Evolutionary conservation across 2,329 filamentous ascomycete genomes (phyloP).

Genomic region (Sordariomycetes sp.): DNA sequence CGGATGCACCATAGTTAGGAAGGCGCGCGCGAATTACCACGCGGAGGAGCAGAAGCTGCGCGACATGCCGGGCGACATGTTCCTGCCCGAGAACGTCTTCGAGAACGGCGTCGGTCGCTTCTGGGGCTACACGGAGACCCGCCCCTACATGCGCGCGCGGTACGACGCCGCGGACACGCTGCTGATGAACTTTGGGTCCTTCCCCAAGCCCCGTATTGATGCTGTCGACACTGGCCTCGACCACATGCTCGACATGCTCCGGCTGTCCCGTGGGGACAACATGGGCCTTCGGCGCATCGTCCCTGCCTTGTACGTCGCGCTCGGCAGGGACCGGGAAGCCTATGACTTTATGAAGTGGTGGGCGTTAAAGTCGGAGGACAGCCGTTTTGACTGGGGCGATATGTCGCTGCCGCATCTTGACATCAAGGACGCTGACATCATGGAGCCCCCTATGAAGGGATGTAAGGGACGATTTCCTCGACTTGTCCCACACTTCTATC

Average conservation of each 20-base stretch:
- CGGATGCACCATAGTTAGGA: too few species aligned
- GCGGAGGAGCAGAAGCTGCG: conserved; percentile 26
- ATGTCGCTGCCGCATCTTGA: conserved; percentile 17
- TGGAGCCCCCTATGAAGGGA: conserved; percentile 19
- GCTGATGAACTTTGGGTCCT: neutral
- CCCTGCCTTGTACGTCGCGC: conserved; percentile 30
- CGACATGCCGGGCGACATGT: conserved; percentile 13
- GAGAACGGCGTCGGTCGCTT: conserved; percentile 27
- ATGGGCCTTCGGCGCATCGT: conserved; percentile 28
- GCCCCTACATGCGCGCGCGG: conserved; percentile 28
- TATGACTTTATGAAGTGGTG: conserved; percentile 31
- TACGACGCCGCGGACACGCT: conserved; percentile 14
- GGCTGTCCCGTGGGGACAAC: conserved; percentile 31
- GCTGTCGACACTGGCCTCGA: conserved; percentile 25
- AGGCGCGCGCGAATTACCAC: conserved; percentile 11
- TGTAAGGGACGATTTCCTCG: neutral
- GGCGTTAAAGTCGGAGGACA: conserved; percentile 8
- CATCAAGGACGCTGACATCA: conserved; percentile 23
- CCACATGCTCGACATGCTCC: conserved; percentile 30
- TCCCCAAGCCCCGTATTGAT: conserved; percentile 13
- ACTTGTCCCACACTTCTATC: too few species aligned
- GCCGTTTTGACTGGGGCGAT: conserved; percentile 11
- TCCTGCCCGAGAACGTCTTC: conserved; percentile 22
- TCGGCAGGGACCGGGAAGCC: conserved; percentile 37
- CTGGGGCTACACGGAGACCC: conserved; percentile 27